Percentiles rank a stretch among this genome's conserved stretches.
Conservation (phyloP, 208 protist species). For the Sergeia podlipaevii region DNA sequence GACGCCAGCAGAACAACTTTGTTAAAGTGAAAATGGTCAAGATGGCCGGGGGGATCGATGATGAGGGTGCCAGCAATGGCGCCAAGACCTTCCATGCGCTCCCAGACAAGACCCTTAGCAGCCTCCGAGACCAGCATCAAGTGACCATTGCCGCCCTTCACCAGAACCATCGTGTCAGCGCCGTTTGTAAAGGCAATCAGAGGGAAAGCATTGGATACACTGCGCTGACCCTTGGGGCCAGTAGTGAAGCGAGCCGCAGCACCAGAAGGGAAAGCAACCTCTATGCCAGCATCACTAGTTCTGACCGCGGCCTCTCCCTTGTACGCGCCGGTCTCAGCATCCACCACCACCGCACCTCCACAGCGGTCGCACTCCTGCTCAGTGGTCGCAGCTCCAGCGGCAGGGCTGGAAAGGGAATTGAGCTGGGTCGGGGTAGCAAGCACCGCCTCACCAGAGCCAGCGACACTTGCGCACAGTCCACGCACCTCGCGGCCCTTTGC, state of each 20-base stretch:
- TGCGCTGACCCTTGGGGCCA: neutral
- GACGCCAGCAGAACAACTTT: conserved; percentile 61
- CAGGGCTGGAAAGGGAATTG: neutral
- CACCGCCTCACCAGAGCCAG: neutral
- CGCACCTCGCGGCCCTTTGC: conserved; percentile 2
- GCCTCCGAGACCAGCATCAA: conserved; percentile 53
- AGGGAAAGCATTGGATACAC: conserved; percentile 19
- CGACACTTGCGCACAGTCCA: neutral
- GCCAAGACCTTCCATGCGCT: conserved; percentile 65
- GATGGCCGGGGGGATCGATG: conserved; percentile 22
- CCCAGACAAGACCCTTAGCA: conserved; percentile 42
- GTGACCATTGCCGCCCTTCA: conserved; percentile 55
- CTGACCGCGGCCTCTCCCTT: conserved; percentile 15
- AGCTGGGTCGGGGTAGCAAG: neutral
- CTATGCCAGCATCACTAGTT: conserved; percentile 4
- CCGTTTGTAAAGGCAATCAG: conserved; percentile 25
- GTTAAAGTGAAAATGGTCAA: conserved; percentile 85
- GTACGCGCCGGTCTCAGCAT: conserved; percentile 9
- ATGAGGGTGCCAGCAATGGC: conserved; percentile 42
- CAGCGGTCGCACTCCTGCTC: neutral
- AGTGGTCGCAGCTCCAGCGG: neutral
- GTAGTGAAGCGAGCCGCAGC: neutral
- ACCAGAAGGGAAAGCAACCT: conserved; percentile 20
- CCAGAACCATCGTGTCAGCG: conserved; percentile 23
- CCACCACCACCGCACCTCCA: conserved; percentile 13